Base-by-base conservation (phyloP, 2,329 filamentous ascomycete genomes). In the Achaetomium macrosporum region DNA sequence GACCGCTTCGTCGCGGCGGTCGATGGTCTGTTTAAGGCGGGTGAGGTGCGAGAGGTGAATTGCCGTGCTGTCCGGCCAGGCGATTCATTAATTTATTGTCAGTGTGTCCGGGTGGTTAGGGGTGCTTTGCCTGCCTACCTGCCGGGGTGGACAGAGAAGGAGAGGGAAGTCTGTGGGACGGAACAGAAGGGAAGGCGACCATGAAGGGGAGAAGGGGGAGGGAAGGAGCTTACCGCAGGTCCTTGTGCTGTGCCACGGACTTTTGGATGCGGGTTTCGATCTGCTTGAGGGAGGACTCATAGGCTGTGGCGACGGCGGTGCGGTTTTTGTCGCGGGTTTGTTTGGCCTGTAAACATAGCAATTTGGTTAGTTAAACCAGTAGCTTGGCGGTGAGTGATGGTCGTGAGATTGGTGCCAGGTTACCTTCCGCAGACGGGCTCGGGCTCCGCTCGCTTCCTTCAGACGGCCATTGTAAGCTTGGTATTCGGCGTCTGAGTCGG, bases 311-410 rank as follows among this genome's bases (percentile, higher is more conserved):
- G 17, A 61, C 41, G 16, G 54, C 57, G 8, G 52, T 33, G 25
- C 58, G 59, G 25, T 59, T 55, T 17, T 54, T 52, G 49, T 62
- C 56, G 10, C 59, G 61, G 30, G 31, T 37, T 51, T 59, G 50
- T 43, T 57, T 54, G 16, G 59, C 60, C 57, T 25, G 12, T 17
- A 9, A n/a, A 20, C 25, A 9, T 37, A 10, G 6, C 47, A 6
- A 35, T 15, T 47, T 35, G n/a, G n/a, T 12, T 2, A 8, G 42
- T 40, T 37, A n/a, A 12, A 36, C 12, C 20, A 31, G 11, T 16
- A 19, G 2, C 16, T 17, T 13, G 17, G 29, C 40, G 19, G 19
- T 16, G 15, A 16, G n/a, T n/a, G 35, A 8, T 8, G 35, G n/a
- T 37, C 33, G 5, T 5, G 33, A 35, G 33, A 12, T 12, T 11